Evolutionary conservation across 2,329 filamentous ascomycete species (phyloP).

Genomic region (Fusarium sp.): DNA sequence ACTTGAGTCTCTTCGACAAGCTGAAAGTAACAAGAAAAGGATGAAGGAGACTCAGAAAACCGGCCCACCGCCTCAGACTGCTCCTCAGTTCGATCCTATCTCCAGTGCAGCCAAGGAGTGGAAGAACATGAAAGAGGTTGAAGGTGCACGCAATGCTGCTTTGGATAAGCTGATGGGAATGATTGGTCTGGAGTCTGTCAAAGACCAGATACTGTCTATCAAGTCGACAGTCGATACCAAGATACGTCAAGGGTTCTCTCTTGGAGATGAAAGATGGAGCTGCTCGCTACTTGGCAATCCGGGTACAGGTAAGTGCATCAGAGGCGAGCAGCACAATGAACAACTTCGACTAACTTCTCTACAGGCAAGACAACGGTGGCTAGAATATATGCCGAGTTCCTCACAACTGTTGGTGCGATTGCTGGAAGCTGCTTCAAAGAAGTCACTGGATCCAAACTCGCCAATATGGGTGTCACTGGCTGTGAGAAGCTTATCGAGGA

Average conservation of each 20-base stretch:
- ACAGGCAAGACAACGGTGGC: slow-evolving; percentile 77
- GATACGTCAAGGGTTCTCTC: slow-evolving; percentile 64
- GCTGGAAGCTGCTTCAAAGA: slow-evolving; percentile 70
- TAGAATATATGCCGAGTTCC: slow-evolving; percentile 72
- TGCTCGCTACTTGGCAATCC: slow-evolving; percentile 75
- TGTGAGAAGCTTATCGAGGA: slow-evolving; percentile 60
- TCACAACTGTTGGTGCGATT: slow-evolving; percentile 69
- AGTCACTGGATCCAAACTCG: slow-evolving; percentile 73
- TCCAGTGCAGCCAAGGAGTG: slow-evolving; percentile 60
- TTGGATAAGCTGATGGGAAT: slow-evolving; percentile 74
- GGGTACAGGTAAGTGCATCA: slow-evolving; percentile 67
- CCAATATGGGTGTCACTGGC: slow-evolving; percentile 67
- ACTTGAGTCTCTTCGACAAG: slow-evolving; percentile 52
- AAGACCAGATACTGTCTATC: slow-evolving; percentile 68
- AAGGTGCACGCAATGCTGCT: slow-evolving; percentile 59
- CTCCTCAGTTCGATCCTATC: neutral
- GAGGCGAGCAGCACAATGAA: neutral
- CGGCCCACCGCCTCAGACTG: neutral
- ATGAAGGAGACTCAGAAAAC: slow-evolving; percentile 9
- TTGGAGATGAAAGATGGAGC: slow-evolving; percentile 68
- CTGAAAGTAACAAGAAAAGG: slow-evolving; percentile 32
- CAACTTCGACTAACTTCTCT: neutral
- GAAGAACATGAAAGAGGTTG: slow-evolving; percentile 65
- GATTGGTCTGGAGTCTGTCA: slow-evolving; percentile 77
- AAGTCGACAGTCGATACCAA: slow-evolving; percentile 70